Percentiles rank a stretch among this genome's conserved stretches.
These are phyloP conservation scores for Nephelium lappaceum DNA, from an alignment of 345 rosid genomes.

Conservation along the genomic window DNA sequence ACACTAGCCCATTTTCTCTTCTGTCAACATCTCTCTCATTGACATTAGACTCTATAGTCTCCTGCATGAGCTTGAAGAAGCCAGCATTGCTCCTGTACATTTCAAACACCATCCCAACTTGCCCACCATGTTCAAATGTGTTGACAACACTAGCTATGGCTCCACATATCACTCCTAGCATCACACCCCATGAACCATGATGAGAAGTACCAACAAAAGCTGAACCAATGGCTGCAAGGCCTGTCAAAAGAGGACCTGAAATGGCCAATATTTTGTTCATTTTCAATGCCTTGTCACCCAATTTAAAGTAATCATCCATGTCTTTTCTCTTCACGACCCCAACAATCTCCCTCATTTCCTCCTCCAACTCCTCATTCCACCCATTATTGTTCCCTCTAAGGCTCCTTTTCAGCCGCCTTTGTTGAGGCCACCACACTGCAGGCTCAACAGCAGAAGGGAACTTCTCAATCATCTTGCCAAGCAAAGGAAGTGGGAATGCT, in stretches of 20 bases:
- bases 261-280: constrained; percentile 45
- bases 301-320: constrained; percentile 42
- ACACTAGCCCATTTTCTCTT: constrained; percentile 48
- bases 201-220: constrained; percentile 30
- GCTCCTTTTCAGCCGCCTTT: neutral
- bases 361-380: constrained; percentile 44
- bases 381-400: constrained; percentile 32
- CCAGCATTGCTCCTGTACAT: constrained; percentile 57
- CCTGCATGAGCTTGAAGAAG: constrained; percentile 45
- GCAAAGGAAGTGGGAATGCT: constrained; percentile 61
- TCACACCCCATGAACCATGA: constrained; percentile 26
- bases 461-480: constrained; percentile 54
- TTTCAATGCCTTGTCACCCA: constrained; percentile 38
- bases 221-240: constrained; percentile 46
- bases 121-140: constrained; percentile 51
- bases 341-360: constrained; percentile 40
- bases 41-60: constrained; percentile 41
- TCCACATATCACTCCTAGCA: constrained; percentile 41
- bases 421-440: constrained; percentile 55
- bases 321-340: constrained; percentile 46
- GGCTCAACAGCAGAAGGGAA: constrained; percentile 50
- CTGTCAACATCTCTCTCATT: constrained; percentile 33
- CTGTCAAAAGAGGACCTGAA: constrained; percentile 50
- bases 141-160: constrained; percentile 43
- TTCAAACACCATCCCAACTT: constrained; percentile 62